A percentile compares a stretch with the other conserved stretches of the same genome.
These are phyloP conservation scores for Myxozyma sirexii DNA, from an alignment of 805 yeast genomes.

Conservation along the genomic window DNA sequence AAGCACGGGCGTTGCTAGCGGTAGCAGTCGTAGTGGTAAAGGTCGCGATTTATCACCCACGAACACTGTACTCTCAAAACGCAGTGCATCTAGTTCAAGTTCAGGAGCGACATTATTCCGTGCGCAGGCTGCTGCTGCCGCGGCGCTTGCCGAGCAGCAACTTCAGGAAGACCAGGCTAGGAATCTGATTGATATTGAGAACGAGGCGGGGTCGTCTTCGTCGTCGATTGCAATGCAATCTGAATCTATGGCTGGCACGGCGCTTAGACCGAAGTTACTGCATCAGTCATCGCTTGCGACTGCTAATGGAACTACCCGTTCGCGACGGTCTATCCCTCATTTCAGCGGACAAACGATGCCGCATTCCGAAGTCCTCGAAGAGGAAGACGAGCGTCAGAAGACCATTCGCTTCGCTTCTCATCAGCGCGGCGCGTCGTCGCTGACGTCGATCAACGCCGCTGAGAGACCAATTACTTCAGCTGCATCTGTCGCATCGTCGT, in stretches of 20 bases:
- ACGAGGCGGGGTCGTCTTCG: slow-evolving; percentile 6
- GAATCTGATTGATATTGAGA: slow-evolving; percentile 19
- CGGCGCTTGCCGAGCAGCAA: slow-evolving; percentile 1
- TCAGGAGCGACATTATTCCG: slow-evolving; percentile 24
- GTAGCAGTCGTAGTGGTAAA: slow-evolving; percentile 23
- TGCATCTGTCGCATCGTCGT: slow-evolving; percentile 5
- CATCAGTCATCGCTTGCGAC: slow-evolving; percentile 28
- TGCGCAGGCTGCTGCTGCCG: slow-evolving; percentile 1
- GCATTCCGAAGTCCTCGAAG: slow-evolving; percentile 39
- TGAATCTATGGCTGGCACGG: background rate
- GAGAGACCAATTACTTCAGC: background rate
- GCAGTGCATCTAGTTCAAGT: slow-evolving; percentile 9
- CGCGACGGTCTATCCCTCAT: slow-evolving; percentile 37
- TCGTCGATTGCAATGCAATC: background rate
- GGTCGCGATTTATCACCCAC: slow-evolving; percentile 24
- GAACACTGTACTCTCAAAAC: slow-evolving; percentile 12
- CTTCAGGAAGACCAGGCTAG: slow-evolving; percentile 12
- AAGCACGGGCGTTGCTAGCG: slow-evolving; percentile 26
- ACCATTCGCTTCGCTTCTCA: slow-evolving; percentile 28
- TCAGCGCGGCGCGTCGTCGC: slow-evolving; percentile 2
- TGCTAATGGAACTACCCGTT: slow-evolving; percentile 14
- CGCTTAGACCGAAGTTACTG: slow-evolving; percentile 17
- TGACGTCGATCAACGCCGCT: background rate
- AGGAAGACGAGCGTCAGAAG: slow-evolving; percentile 35
- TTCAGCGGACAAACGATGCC: slow-evolving; percentile 43